Evolutionary conservation across 192 early-diverging fungal genomes (phyloP).

Genomic region (Coemansia sp.): DNA sequence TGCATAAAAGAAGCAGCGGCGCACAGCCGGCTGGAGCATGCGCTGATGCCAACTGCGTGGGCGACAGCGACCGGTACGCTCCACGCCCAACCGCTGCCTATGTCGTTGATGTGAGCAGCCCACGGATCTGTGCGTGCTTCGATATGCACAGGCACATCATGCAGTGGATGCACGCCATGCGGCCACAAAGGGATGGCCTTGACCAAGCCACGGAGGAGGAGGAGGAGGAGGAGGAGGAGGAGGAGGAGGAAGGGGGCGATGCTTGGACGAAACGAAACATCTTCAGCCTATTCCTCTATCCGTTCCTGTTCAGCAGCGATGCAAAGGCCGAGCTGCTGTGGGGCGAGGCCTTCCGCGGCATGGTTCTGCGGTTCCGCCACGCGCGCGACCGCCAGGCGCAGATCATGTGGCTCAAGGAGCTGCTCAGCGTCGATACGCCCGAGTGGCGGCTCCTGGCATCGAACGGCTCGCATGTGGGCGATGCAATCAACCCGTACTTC

Average conservation of each 20-base stretch:
- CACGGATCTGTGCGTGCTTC: constrained; percentile 20
- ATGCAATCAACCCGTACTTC: constrained; percentile 64
- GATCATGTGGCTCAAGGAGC: constrained; percentile 31
- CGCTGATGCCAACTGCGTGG: constrained; percentile 1
- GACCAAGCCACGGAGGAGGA: too few species aligned
- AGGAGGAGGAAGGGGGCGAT: background rate
- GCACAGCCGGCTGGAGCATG: background rate
- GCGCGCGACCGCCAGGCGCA: constrained; percentile 48
- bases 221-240: too few species aligned
- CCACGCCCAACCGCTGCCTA: background rate
- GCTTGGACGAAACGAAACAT: constrained; percentile 20
- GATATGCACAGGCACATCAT: constrained; percentile 23
- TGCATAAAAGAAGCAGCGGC: background rate
- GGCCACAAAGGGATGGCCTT: background rate
- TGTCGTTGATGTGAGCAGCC: constrained; percentile 8
- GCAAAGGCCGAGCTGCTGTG: constrained; percentile 22
- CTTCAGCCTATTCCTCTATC: constrained; percentile 40
- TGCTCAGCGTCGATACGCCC: constrained; percentile 41
- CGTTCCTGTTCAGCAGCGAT: constrained; percentile 30
- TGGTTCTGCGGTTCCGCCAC: constrained; percentile 32
- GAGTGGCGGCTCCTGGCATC: constrained; percentile 45
- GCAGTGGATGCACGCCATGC: constrained; percentile 39
- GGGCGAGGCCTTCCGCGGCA: constrained; percentile 32
- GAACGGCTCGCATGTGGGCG: constrained; percentile 9
- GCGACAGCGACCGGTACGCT: background rate